A percentile compares a stretch with the other conserved stretches of the same genome.
Evolutionary conservation across 2,329 filamentous ascomycete species (phyloP).

Genomic region (Aspergillus fumigatiaffinis): DNA sequence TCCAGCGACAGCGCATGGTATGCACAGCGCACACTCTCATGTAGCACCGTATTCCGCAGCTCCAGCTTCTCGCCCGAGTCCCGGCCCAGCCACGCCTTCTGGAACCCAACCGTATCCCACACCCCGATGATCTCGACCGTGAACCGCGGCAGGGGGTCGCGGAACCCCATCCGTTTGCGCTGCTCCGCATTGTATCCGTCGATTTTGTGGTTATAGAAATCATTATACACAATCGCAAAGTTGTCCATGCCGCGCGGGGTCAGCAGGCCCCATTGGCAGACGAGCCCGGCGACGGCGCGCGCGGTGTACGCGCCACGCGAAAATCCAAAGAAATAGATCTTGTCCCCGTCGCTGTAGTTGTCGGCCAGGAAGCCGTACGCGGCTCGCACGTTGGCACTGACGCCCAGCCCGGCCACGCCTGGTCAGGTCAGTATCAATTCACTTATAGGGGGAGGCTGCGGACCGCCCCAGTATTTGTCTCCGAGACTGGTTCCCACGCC

Average conservation of each 20-base stretch:
- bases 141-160: constrained; percentile 12
- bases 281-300: constrained; percentile 44
- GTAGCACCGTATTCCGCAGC: constrained; percentile 40
- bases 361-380: constrained; percentile 48
- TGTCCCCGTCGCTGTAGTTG: constrained; percentile 51
- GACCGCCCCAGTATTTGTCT: constrained; percentile 19
- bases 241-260: constrained; percentile 28
- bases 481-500: constrained; percentile 33
- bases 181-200: constrained; percentile 3
- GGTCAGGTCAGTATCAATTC: neutral
- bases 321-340: constrained; percentile 49
- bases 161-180: constrained; percentile 12
- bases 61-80: constrained; percentile 19
- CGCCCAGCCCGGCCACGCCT: constrained; percentile 15
- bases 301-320: constrained; percentile 47
- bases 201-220: constrained; percentile 16
- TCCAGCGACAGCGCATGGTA: constrained; percentile 46
- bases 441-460: neutral
- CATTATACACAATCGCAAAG: constrained; percentile 20
- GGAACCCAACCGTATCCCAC: constrained; percentile 42
- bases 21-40: constrained; percentile 38
- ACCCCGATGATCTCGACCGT: constrained; percentile 43
- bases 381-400: constrained; percentile 22
- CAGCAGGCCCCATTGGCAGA: constrained; percentile 45
- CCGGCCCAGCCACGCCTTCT: constrained; percentile 13